Base-by-base conservation (phyloP, 2,329 filamentous ascomycete genomes). In the Camptophora hylomeconis region DNA sequence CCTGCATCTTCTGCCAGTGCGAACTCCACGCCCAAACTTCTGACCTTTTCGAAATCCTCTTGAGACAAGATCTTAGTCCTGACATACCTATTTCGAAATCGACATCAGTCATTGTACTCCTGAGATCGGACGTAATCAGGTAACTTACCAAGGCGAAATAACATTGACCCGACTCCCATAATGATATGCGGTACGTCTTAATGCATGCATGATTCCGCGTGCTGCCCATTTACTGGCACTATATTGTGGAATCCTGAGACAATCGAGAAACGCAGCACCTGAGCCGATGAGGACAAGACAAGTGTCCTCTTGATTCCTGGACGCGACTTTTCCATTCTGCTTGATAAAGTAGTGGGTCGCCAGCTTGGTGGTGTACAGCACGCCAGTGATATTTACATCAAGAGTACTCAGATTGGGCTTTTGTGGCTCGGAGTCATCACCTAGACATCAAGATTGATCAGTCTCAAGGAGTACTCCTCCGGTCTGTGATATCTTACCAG, bases 351-450 rank as follows among this genome's bases (percentile, higher is more conserved):
- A 51, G 35, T 57, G 51, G 2, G 22, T 38, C 35, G 71, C 74
- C 21, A 80, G 62, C 42, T 79, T 69, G 2, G 64, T 60, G 1
- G 75, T 79, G 52, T 76, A 80, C 33, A 73, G 52, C 20, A 74
- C 67, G 8, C 74, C 76, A 1, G 58, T 69, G 37, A 75, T 51
- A 48, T 80, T 78, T 28, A 79, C 68, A 34, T 73, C 64, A 20
- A 77, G 45, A 24, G 67, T 67, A 10, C 52, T 57, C 24, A 73
- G 60, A 15, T 55, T 47, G 3, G 52, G 49, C 20, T 45, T 31
- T 5, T 37, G 14, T 5, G 47, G 47, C 14, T 27, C 33, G 23
- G 33, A 17, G 9, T 35, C 36, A 10, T 42, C 38, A 22, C 22
- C 23, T 30, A 17, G 15, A 15, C 5, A 20, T 10, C 19, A 10